Conservation (phyloP, 2,329 filamentous ascomycete genomes). For the Xylaria sp. region DNA sequence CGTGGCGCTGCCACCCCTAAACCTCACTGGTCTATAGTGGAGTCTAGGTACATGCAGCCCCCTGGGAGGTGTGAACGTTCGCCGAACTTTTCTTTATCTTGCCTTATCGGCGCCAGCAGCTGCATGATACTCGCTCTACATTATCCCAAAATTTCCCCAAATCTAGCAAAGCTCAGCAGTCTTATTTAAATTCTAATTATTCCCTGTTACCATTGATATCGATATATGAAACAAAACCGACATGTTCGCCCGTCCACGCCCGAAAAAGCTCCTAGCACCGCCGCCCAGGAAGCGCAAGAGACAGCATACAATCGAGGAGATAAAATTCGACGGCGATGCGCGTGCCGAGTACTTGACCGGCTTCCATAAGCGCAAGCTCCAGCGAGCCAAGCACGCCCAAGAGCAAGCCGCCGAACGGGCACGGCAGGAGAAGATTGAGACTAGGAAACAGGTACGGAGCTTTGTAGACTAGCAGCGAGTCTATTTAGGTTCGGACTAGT, state of each 20-base stretch:
- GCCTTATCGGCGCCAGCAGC: conserved; percentile 3
- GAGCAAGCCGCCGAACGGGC: conserved; percentile 82
- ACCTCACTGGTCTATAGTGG: no score
- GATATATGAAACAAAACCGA: conserved; percentile 8
- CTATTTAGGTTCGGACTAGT: not conserved
- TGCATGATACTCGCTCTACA: not conserved
- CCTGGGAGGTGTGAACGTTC: not conserved
- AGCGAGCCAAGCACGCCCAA: conserved; percentile 85
- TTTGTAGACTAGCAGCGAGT: no score
- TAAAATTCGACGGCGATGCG: conserved; percentile 83
- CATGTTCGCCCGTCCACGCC: conserved; percentile 68
- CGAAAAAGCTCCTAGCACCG: conserved; percentile 69
- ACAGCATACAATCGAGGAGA: conserved; percentile 74
- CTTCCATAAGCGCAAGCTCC: conserved; percentile 95
- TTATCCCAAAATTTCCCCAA: conserved; percentile 1
- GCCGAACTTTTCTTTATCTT: conserved; percentile 4
- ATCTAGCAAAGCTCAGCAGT: not conserved
- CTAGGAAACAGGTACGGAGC: conserved; percentile 76
- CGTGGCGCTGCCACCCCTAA: not conserved
- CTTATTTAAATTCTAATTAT: not conserved
- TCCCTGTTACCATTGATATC: not conserved
- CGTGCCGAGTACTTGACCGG: conserved; percentile 91
- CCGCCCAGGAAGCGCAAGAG: conserved; percentile 75
- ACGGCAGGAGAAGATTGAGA: conserved; percentile 77
- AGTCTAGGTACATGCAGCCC: not conserved